Base-by-base conservation (phyloP, 495 filamentous ascomycete genomes). In the Penicillium longicatenatum region DNA sequence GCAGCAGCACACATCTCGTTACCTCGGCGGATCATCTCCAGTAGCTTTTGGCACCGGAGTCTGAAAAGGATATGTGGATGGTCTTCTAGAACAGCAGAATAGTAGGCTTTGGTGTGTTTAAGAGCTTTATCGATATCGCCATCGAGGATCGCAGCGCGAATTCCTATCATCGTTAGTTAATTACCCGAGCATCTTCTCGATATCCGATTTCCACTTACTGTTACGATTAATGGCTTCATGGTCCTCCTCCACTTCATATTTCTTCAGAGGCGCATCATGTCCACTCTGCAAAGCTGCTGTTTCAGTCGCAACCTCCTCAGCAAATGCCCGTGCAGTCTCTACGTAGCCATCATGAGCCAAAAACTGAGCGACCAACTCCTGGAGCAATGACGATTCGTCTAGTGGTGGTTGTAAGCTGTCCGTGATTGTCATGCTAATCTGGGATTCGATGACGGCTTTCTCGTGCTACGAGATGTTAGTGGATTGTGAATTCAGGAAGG, bases 271-370 rank as follows among this genome's bases (percentile, higher is more conserved):
- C 12, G 80, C 74, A 22, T 75, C 72, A 16, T 77, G 72, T 54
- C 82, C 82, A 49, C 82, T 76, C 51, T 81, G 80, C 29, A 95
- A 71, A 8, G 87, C 83, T 56, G 74, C 73, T 56, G 86, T 84
- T 69, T 96, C 92, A 17, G 78, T 76, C 35, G 85, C 84, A 6
- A 96, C 86, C 67, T 98, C 95, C 66, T 88, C 82, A 7, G 89
- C 86, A 73, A 99, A 98, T 0, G 89, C 91, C 58, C 86, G 84
- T 16, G 93, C 92, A 7, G 94, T 96, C 56, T 97, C 93, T n/a
- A 97, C 86, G 61, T 97, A 98, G 54, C 94, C 95, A 68, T 98
- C 95, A 65, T 97, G 94, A 37, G 91, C 89, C 7, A 99, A 79
- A 63, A 93, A 96, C 71, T 97, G 93, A 11, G 91, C 82, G 17